Base-by-base conservation (phyloP, 345 rosid genomes). In the Orychophragmus violaceus region DNA sequence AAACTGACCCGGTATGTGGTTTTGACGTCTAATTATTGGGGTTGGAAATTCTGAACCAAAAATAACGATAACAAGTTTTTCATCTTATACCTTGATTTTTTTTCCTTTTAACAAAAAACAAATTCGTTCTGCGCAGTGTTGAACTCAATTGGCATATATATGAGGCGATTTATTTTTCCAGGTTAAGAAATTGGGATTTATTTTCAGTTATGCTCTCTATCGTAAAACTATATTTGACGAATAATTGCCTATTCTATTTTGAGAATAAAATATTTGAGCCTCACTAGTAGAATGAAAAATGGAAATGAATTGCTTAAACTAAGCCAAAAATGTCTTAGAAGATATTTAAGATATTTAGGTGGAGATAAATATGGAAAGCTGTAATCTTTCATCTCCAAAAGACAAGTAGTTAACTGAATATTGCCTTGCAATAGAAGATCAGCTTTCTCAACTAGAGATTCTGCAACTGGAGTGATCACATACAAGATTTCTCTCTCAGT, bases 301-400 rank as follows among this genome's bases (percentile, higher is more conserved):
- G n/a, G n/a, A n/a, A n/a, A n/a, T n/a, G n/a, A n/a, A n/a, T n/a
- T n/a, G n/a, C n/a, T n/a, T n/a, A 41, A 16, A 35, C 10, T 48
- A 28, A 2, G 41, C 49, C 22, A 57, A 27, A 48, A 45, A 36
- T 21, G 66, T 49, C 29, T 49, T 29, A 0, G n/a, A 48, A 13
- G 42, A 59, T 51, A 10, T 11, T 66, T n/a, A n/a, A n/a, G n/a
- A n/a, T n/a, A n/a, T n/a, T n/a, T 82, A 87, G 76, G 80, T 75
- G 88, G 6, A 66, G 97, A 78, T 74, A 88, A 61, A 72, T 85
- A 94, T 0, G 95, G 97, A 25, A 95, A 88, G 63, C 82, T 73
- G 76, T 84, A 90, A 75, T 90, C 95, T 62, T 83, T 81, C 35
- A 81, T 95, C 84, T 84, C 96, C 80, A 95, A 81, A 72, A 91